Base-by-base conservation (phyloP, 2,329 filamentous ascomycete species). In the Phyllosticta citriasiana region DNA sequence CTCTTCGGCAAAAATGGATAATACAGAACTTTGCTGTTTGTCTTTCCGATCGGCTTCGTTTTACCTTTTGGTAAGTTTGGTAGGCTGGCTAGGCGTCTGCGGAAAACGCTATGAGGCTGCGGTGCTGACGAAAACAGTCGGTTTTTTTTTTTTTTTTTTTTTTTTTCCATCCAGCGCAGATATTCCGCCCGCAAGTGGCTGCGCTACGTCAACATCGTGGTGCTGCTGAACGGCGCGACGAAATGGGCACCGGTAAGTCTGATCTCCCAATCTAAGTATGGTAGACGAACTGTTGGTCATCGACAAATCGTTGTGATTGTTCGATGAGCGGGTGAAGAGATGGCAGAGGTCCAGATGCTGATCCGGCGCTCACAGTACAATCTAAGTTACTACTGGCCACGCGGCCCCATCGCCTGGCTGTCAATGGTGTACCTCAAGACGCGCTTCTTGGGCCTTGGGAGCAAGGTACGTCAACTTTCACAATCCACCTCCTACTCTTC, bases 1-100 rank as follows among this genome's bases (percentile, higher is more conserved):
- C 87, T 91, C 70, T 91, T 90, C 72, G 84, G 82, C 52, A 77
- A 80, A 0, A 76, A 77, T 1, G 77, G 90, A 35, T 82, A 87
- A 69, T 89, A 80, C 78, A 89, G 88, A 76, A 91, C 84, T 83
- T 79, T 89, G 27, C 79, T 60, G 1, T n/a, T 51, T 14, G 57
- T 24, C 9, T 60, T 60, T 40, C 57, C 57, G 1, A 14, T 87
- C 22, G 88, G 88, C 24, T 82, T 81, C 55, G 57, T 83, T 4
- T 74, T 85, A 0, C 88, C 88, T 1, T 70, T 89, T 40, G 77
- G 33, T 40, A 7, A 40, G 33, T 40, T 66, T n/a, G n/a, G n/a
- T n/a, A n/a, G n/a, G n/a, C n/a, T n/a, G n/a, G n/a, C n/a, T n/a
- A n/a, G n/a, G n/a, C n/a, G n/a, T n/a, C n/a, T n/a, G n/a, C n/a